Conservation (phyloP, 257 asterid genomes). For the Salvia rosmarinus region DNA sequence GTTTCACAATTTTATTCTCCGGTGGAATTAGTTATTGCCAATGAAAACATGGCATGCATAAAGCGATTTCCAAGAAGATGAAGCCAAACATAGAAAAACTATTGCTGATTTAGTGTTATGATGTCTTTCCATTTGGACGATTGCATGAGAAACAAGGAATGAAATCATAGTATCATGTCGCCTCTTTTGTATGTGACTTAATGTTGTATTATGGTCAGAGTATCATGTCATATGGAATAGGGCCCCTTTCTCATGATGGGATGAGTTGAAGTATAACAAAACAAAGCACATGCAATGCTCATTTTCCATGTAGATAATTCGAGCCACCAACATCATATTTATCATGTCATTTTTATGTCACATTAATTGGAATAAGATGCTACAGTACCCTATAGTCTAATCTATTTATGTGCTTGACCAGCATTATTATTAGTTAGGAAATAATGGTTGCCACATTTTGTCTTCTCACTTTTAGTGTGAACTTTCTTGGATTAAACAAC, state of each 20-base stretch:
- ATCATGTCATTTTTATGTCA: slow-evolving; percentile 27
- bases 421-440: slow-evolving; percentile 28
- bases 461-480: slow-evolving; percentile 45
- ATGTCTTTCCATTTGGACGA: slow-evolving; percentile 41
- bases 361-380: no score
- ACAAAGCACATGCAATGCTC: slow-evolving; percentile 55
- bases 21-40: not conserved
- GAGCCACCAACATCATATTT: slow-evolving; percentile 30
- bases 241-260: slow-evolving; percentile 31
- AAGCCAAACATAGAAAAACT: slow-evolving; percentile 2
- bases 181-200: slow-evolving; percentile 4
- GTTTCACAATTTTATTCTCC: no score
- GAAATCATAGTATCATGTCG: slow-evolving; percentile 32
- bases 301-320: slow-evolving; percentile 34
- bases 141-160: slow-evolving; percentile 32
- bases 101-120: slow-evolving; percentile 15
- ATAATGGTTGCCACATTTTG: slow-evolving; percentile 26
- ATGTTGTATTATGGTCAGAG: slow-evolving; percentile 35
- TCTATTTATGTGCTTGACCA: slow-evolving; percentile 36
- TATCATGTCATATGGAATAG: slow-evolving; percentile 42
- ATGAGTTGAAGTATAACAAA: slow-evolving; percentile 1
- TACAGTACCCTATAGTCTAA: not conserved
- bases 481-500: slow-evolving; percentile 26
- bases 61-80: slow-evolving; percentile 33
- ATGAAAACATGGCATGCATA: slow-evolving; percentile 19